Conservation (phyloP, 2,329 filamentous ascomycete genomes). For the Sporothrix phasma region DNA sequence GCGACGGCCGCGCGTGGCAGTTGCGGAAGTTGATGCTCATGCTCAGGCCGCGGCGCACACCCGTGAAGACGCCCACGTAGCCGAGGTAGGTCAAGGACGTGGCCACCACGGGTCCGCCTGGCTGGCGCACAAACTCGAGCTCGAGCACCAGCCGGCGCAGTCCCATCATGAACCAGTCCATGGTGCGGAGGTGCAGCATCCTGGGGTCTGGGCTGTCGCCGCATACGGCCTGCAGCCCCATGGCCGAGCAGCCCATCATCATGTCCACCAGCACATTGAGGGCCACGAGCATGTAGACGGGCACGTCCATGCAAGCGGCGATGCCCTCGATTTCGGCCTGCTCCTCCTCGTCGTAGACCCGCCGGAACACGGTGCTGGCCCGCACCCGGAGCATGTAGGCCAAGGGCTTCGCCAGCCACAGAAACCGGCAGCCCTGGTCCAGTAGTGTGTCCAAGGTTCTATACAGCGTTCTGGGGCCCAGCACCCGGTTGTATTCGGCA, state of each 20-base stretch:
- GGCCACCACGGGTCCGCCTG: neutral
- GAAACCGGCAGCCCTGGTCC: neutral
- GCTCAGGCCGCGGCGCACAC: neutral
- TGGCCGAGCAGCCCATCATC: neutral
- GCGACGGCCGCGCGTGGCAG: conserved; percentile 23
- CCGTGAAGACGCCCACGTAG: neutral
- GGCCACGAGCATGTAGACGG: neutral
- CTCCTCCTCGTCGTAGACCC: neutral
- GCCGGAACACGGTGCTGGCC: neutral
- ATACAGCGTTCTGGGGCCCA: neutral
- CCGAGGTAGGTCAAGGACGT: neutral
- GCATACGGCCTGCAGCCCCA: neutral
- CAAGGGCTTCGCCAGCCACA: neutral
- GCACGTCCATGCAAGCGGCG: neutral
- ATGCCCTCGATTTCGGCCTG: neutral
- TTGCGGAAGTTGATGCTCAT: conserved; percentile 21
- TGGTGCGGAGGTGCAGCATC: neutral
- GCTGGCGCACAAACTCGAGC: neutral
- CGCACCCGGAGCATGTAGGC: neutral
- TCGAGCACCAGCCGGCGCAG: neutral
- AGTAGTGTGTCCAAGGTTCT: neutral
- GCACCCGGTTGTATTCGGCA: neutral
- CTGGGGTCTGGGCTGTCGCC: neutral
- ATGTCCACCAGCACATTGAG: neutral
- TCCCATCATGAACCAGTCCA: neutral